phyloP scores from a whole-genome alignment of 176 grass and related monocot species.

The Pontederia paniculata region DNA sequence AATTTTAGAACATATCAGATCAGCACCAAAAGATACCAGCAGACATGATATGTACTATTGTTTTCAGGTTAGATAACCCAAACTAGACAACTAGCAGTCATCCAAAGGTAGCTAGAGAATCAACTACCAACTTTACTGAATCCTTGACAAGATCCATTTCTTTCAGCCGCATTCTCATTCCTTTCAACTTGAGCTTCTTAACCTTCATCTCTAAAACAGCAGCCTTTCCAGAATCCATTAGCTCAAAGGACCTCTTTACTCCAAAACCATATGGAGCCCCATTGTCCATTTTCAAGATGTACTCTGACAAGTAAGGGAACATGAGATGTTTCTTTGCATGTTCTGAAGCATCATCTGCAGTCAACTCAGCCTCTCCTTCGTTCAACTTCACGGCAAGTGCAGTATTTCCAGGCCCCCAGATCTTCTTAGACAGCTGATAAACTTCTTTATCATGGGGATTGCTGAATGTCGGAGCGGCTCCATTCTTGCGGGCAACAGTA shows the following conservation, averaged over 20 bases:
- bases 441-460: conserved; percentile 31
- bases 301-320: conserved; percentile 47
- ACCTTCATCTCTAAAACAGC: conserved; percentile 50
- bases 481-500: conserved; percentile 18
- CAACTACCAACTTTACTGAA: no score
- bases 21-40: no score
- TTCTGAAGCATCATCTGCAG: conserved; percentile 21
- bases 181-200: conserved; percentile 33
- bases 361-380: conserved; percentile 6
- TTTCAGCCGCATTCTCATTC: conserved; percentile 16
- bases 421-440: conserved; percentile 43
- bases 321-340: conserved; percentile 29
- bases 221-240: conserved; percentile 35
- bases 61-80: no score
- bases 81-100: no score
- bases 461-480: conserved; percentile 18
- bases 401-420: conserved; percentile 41
- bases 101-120: no score
- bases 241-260: conserved; percentile 47
- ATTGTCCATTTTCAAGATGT: conserved; percentile 39
- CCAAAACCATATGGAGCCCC: conserved; percentile 29
- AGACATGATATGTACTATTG: no score
- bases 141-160: no score
- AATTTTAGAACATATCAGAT: no score
- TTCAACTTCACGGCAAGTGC: no score